Base-by-base conservation (phyloP, 352 stramenopile genomes). In the Globisporangium camurandrum region DNA sequence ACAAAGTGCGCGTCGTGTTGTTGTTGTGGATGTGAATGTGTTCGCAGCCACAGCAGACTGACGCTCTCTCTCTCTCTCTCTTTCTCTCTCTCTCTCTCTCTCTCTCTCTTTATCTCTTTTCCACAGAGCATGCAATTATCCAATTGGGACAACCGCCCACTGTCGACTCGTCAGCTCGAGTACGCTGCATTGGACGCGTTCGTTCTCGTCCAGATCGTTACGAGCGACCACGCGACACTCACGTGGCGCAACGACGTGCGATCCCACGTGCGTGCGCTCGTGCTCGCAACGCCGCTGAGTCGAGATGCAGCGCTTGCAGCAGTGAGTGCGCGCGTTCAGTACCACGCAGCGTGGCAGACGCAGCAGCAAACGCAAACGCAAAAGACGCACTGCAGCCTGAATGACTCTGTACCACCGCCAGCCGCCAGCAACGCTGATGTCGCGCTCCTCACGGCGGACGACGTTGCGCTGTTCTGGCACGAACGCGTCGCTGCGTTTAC, bases 111-210 rank as follows among this genome's bases (percentile, higher is more conserved):
- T 0, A n/a, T 24, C 10, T 6, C 36, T 24, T 0, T 23, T n/a
- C 3, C 36, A 7, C 40, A 59, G 75, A 60, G 63, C 39, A 86
- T 86, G 75, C 75, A 86, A 65, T 63, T 86, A 30, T 86, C 75
- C 0, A 81, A 86, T 38, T 86, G 75, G 71, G 68, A 86, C 31
- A 57, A 59, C 0, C 75, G 78, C 16, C 78, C 78, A 3, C 57
- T 89, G 14, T 77, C 73, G 2, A 41, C 47, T 22, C 47, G 46
- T 14, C 78, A 89, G 56, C 46, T 69, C 17, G 51, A 71, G 3
- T 89, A 89, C 40, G 75, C 78, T 4, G 75, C 78, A 2, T 54
- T 89, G 14, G 78, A 89, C 46, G 78, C 78, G 0, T 74, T 64
- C 38, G 85, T 71, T 23, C 61, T 89, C 17, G 55, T 87, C 17